phyloP scores from a whole-genome alignment of 2,329 filamentous ascomycete genomes.

The Grosmannia clavigera region DNA sequence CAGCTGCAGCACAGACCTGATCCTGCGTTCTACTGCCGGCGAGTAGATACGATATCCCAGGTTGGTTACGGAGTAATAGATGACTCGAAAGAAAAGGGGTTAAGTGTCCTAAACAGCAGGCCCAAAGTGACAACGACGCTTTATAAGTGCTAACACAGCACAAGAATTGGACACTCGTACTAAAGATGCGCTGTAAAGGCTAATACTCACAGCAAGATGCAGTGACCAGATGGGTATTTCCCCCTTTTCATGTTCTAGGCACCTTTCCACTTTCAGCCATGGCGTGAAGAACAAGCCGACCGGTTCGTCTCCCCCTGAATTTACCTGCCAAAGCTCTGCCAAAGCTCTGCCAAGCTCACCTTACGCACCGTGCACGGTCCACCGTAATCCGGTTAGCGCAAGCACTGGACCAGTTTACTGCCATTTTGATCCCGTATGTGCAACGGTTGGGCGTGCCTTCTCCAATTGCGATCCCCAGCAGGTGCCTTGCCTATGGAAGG shows the following conservation, averaged over 20 bases:
- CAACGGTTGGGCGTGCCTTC: conserved; percentile 4
- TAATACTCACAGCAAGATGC: background rate
- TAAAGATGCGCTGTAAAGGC: background rate
- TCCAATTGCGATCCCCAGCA: conserved; percentile 6
- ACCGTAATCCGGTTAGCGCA: background rate
- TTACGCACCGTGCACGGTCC: conserved; percentile 9
- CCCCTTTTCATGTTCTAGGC: conserved; percentile 7
- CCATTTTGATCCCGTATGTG: background rate
- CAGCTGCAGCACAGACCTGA: background rate
- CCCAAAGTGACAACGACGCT: background rate
- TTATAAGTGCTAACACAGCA: background rate
- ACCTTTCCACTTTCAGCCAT: conserved; percentile 10
- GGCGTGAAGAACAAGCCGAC: conserved; percentile 7
- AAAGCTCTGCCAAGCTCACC: background rate
- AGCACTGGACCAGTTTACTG: background rate
- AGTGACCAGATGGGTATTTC: background rate
- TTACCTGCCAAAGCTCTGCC: conserved; percentile 4
- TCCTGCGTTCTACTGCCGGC: background rate
- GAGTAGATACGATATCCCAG: background rate
- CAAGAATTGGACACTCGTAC: background rate
- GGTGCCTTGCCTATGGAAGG: background rate
- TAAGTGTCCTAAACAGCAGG: background rate
- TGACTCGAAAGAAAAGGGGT: too few relatives aligned
- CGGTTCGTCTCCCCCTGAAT: conserved; percentile 11
- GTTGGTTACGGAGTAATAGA: too few relatives aligned